Evolutionary conservation across 2,329 filamentous ascomycete genomes (phyloP), one percentile per base, ranked within the genome.

Genomic region (Neonectria punicea): DNA sequence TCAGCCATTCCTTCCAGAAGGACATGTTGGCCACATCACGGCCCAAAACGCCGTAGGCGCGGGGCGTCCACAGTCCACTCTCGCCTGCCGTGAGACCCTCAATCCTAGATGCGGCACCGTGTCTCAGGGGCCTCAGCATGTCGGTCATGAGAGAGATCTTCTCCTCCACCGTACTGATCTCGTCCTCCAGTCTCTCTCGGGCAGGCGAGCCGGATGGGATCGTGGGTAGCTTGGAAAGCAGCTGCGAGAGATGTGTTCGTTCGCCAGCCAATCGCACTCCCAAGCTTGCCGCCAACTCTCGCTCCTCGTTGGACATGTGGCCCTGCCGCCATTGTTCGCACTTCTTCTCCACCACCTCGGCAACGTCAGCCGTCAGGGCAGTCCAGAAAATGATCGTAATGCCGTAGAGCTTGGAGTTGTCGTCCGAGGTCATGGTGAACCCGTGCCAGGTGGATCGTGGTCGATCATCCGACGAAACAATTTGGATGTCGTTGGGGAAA

Each of bases 1-100:
- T 92, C 53, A 99, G 86, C 96, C 96, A 99, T 78, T 99, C 96
- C 79, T 98, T 98, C 94, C 95, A 99, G 81, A 99, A 98, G 34
- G 90, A 89, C 69, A 94, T 94, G 80, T 97, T 87, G 65, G 89
- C 91, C 13, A 86, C 85, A 77, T 99, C 96, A 67, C 93, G 88
- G 36, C 96, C 96, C 67, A 99, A 85, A 67, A 99, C 91, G 63
- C 96, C 96, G 76, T 97, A 99, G 1, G 95, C 94, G 69, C 96
- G 88, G 18, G 96, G 96, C 55, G 93, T 94, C 96, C 96, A 99
- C 65, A 98, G 90, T 2, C 95, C 96, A 58, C 93, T 98, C 77
- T 98, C 96, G 47, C 95, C 94, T 70, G 97, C 93, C 0, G 95
- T 98, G 67, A 99, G 84, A 20, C 96, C 96, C 77, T 99, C 96